Base-by-base conservation (phyloP, 306 rosid species). In the Begonia masoniana region DNA sequence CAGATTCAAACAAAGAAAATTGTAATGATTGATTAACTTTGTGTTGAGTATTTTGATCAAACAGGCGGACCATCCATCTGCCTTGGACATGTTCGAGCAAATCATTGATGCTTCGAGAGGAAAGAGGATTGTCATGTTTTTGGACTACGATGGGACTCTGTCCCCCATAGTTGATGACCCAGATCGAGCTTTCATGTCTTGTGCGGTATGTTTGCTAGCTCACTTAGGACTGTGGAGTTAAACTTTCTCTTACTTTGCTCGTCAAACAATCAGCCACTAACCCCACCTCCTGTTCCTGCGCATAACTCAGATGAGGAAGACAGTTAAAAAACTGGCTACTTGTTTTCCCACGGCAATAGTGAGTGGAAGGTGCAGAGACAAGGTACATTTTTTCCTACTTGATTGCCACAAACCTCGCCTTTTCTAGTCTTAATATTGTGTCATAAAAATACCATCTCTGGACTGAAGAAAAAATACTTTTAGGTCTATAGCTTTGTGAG, bases 121-220 rank as follows among this genome's bases (percentile, higher is more conserved):
- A 8, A 89, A 85, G 54, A 84, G 80, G 55, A 82, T 89, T 3
- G 95, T 85, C 5, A 78, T 89, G 94, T 89, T 89, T 35, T 52
- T 89, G 23, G 97, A 89, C 62, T 89, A 89, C 3, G 97, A 89
- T 50, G 97, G 97, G 24, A 89, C 97, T 0, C 78, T 89, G 41
- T 85, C 97, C 0, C 97, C 97, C 2, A 89, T 89, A 26, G 97
- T 89, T 0, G 84, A 82, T 8, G 80, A 89, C 62, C 97, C 97
- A 0, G 97, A 89, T 41, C 82, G 73, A 17, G 97, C 97, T 57
- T 78, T 78, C 66, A 89, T 89, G 95, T 76, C 97, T 5, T 66
- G 61, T 13, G 73, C 81, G 63, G 97, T 89, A 31, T 31, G 95
- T 74, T 5, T 5, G 15, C 41, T 4, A 21, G n/a, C 6, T 23